These are phyloP conservation scores for Teratosphaeria zuluensis DNA, from an alignment of 2,329 filamentous ascomycete genomes.

Conservation along the genomic window DNA sequence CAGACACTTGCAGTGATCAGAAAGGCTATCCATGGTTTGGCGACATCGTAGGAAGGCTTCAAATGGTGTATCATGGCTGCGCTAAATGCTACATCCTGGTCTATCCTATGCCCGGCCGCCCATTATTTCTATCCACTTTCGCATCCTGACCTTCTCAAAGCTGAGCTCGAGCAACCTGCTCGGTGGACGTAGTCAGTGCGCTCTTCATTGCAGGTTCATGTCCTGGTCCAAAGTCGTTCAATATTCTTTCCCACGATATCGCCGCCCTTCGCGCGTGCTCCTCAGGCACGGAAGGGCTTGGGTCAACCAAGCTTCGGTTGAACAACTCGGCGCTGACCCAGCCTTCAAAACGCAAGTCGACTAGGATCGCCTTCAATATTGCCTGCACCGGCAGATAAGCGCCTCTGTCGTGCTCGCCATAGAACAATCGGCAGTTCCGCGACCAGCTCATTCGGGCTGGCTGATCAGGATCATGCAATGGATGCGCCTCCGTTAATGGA, in stretches of 20 bases:
- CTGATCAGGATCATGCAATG: constrained; percentile 50
- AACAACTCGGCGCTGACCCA: constrained; percentile 68
- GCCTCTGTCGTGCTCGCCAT: constrained; percentile 51
- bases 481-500: constrained; percentile 50
- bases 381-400: constrained; percentile 59
- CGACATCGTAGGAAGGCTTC: too few species aligned
- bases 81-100: not conserved
- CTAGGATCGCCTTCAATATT: constrained; percentile 52
- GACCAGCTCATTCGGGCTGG: constrained; percentile 67
- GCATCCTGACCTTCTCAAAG: not conserved
- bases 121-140: not conserved
- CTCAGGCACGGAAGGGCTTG: constrained; percentile 43
- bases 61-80: not conserved
- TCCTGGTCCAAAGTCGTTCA: not conserved
- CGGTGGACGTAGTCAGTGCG: not conserved
- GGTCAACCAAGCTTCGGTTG: constrained; percentile 48
- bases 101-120: not conserved
- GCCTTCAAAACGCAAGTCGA: constrained; percentile 55
- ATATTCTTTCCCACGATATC: constrained; percentile 42
- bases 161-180: not conserved
- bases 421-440: constrained; percentile 61
- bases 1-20: too few species aligned
- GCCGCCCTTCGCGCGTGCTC: constrained; percentile 45
- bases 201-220: not conserved
- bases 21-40: too few species aligned